Base-by-base conservation (phyloP, 176 grass and related monocot genomes). In the Aegilops sharonensis region DNA sequence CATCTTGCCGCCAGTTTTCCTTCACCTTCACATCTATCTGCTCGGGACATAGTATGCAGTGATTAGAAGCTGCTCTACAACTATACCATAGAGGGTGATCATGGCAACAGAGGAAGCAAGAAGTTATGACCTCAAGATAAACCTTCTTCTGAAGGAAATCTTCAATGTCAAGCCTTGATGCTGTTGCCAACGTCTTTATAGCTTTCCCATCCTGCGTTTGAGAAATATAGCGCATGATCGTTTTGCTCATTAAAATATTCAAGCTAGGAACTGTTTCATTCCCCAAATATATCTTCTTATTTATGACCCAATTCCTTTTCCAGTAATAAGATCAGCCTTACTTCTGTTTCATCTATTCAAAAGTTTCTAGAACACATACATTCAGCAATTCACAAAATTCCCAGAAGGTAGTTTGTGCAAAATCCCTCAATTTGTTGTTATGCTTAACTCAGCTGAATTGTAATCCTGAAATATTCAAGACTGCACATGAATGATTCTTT, bases 71-170 rank as follows among this genome's bases (percentile, higher is more conserved):
- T 43, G 35, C 25, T 70, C 48, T 54, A 43, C 13, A 34, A 14
- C 30, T 48, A 12, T 3, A 15, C 0, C 42, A 27, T 0, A 66
- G 24, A 6, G 32, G 24, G 24, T 70, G 56, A 43, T 1, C 25
- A 43, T 4, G 7, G 7, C 2, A 60, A 52, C 42, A 27, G 15
- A 11, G 27, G 0, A 61, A 77, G 11, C 4, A 63, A 48, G 3
- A 29, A 32, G 9, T 23, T 31, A 56, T 8, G 17, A 98, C 96
- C 96, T 98, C 96, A 29, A 98, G 96, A 85, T 85, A 98, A 74
- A 95, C 92, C 89, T 98, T 98, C 90, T 98, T 98, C 31, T 98
- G 90, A 61, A 98, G 93, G 82, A 98, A 98, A 63, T 98, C 96
- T 92, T 98, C 96, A 2, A 98, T 94, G 84, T 98, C 96, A 80